Base-by-base conservation (phyloP, 371 early-diverging fungal species). In the Mortierella sp. region DNA sequence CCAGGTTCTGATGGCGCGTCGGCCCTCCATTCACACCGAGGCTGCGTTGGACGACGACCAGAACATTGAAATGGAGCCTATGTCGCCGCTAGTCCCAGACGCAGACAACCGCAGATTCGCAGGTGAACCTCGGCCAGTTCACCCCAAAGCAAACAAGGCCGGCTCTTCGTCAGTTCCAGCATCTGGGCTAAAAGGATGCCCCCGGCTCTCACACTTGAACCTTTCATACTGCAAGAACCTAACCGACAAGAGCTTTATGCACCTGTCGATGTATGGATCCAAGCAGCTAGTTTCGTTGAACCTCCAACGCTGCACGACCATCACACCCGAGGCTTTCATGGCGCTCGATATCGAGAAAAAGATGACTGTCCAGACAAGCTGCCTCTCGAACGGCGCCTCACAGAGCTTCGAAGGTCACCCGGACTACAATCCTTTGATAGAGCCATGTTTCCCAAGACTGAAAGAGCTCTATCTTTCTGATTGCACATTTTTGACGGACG, bases 141-240 rank as follows among this genome's bases (percentile, higher is more conserved):
- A 24, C 56, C 8, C 39, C 50, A 4, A 5, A 49, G 49, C 14
- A 39, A 14, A 11, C 3, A 26, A 12, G 23, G 27, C 27, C 27
- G 11, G n/a, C n/a, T n/a, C n/a, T n/a, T n/a, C 49, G 8, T 6
- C 27, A 26, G 24, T 14, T 1, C 14, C 39, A 4, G 17, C 32
- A 46, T 37, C 56, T 3, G 46, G 49, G 4, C 56, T 60, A 0
- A 50, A 58, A 17, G 64, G 71, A 3, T 80, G 78, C n/a, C 70
- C 79, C n/a, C 55, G 68, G 21, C 53, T 88, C 31, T 70, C 72
- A 0, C 60, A 78, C 2, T 64, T 89, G 23, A 79, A 81, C 0
- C 56, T 94, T 2, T 86, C 90, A 0, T 94, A 93, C 57, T 94
- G 95, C 82, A 94, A 94, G 80, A 89, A 87, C 55, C 52, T 94